Conservation (phyloP, 108 stramenopile genomes). For the Fistulifera solaris region DNA sequence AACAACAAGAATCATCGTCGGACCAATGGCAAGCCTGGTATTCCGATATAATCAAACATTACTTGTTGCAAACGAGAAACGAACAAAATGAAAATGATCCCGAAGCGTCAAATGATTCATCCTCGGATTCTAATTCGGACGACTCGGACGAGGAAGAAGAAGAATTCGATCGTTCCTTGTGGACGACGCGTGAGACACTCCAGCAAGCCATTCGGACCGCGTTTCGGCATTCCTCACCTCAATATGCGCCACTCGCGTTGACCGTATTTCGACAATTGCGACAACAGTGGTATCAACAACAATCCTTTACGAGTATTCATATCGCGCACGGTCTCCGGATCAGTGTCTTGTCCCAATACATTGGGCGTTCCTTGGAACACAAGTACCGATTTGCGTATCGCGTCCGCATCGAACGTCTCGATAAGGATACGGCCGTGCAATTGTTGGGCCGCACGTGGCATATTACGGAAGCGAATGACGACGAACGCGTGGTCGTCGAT, state of each 20-base stretch:
- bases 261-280: constrained; percentile 9
- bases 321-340: constrained; percentile 7
- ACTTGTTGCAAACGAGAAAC: too few relatives aligned
- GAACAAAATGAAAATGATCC: too few relatives aligned
- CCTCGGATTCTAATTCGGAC: too few relatives aligned
- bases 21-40: too few relatives aligned
- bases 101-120: too few relatives aligned
- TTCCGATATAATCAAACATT: too few relatives aligned
- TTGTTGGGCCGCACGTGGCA: constrained; percentile 45
- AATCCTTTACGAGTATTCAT: constrained; percentile 14
- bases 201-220: constrained; percentile 18
- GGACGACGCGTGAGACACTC: constrained; percentile 16
- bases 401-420: constrained; percentile 36
- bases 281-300: constrained; percentile 20
- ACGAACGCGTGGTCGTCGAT: constrained; percentile 17
- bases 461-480: constrained; percentile 19
- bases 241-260: not conserved
- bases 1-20: too few relatives aligned
- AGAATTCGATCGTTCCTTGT: constrained; percentile 3
- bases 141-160: too few relatives aligned
- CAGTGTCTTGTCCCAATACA: constrained; percentile 7
- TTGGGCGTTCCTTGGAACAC: constrained; percentile 12
- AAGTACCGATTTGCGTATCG: constrained; percentile 44
- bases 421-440: constrained; percentile 20
- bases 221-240: constrained; percentile 3